Evolutionary conservation across 2,329 filamentous ascomycete genomes (phyloP), one percentile per base, ranked within the genome.

Genomic region (Amphichorda felina): DNA sequence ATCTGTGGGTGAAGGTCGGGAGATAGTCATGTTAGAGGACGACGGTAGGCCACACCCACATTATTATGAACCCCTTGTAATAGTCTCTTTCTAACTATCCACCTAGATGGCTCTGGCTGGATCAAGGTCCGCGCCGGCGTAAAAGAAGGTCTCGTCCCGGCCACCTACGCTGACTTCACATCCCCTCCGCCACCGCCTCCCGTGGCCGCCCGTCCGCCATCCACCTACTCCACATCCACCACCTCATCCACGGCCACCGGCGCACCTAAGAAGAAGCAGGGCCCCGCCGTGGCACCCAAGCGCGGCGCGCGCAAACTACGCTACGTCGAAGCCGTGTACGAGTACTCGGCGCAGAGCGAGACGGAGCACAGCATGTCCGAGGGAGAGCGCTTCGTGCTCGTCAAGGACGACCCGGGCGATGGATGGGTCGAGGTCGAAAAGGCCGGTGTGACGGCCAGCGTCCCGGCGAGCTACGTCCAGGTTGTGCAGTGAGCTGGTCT

Each of bases 371-470:
- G 71, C 50, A 98, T 98, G 85, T 55, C 56, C 1, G 89, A 94
- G 57, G 91, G 91, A 1, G 91, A 98, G 59, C 73, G 79, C 35
- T 93, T 98, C 50, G 87, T 98, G 27, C 66, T 98, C 22, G 77
- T 95, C 41, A 87, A 79, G 49, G 79, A 84, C 38, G 89, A 96
- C 52, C 72, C 79, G 0, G 91, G 91, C 2, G 91, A 96, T 61
- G 91, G 91, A 1, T 98, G 91, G 91, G 85, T 80, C 19, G 91
- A 96, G 62, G 91, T 98, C 14, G 91, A 96, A 63, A 87, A 85
- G 57, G 87, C 85, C 14, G 88, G 88, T 2, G 66, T 78, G 28
- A 85, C 79, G 33, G 88, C 79, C 52, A 94, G 87, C 55, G 91
- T 98, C 36, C 91, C 91, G 31, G 88, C 88, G 26, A 94, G 86